These are phyloP conservation scores for Psilocybe subaeruginosa DNA, from an alignment of 768 basidiomycete genomes.

Conservation along the genomic window DNA sequence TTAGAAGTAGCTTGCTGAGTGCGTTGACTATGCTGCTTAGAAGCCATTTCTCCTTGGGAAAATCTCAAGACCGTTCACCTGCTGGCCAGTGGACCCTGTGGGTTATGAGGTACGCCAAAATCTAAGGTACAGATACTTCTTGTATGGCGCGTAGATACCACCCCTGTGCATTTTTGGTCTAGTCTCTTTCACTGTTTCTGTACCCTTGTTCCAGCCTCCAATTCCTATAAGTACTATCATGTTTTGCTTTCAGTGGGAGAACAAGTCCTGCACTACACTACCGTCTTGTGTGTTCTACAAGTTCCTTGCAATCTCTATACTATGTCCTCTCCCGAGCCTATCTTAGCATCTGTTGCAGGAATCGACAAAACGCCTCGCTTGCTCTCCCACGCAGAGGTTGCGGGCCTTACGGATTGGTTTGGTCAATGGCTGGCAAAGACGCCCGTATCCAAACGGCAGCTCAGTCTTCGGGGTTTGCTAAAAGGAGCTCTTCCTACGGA, in stretches of 20 bases:
- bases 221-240: background rate
- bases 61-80: no score
- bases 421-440: slow-evolving; percentile 4
- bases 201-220: no score
- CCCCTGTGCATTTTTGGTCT: no score
- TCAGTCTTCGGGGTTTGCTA: background rate
- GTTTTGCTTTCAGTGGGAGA: background rate
- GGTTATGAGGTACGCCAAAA: no score
- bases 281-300: background rate
- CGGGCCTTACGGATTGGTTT: slow-evolving; percentile 5
- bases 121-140: no score
- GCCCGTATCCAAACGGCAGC: background rate
- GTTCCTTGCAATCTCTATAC: background rate
- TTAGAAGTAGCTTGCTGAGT: no score
- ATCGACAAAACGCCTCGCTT: slow-evolving; percentile 3
- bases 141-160: no score
- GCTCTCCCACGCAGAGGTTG: background rate
- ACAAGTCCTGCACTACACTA: no score
- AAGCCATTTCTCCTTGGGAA: no score
- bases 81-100: no score
- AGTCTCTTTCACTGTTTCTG: no score
- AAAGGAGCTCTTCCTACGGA: background rate
- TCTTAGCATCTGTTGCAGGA: slow-evolving; percentile 4
- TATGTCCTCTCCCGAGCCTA: background rate
- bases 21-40: no score